Evolutionary conservation across 208 protist species (phyloP), one percentile per base, ranked within the genome.

Genomic region (Lotmaria passim): DNA sequence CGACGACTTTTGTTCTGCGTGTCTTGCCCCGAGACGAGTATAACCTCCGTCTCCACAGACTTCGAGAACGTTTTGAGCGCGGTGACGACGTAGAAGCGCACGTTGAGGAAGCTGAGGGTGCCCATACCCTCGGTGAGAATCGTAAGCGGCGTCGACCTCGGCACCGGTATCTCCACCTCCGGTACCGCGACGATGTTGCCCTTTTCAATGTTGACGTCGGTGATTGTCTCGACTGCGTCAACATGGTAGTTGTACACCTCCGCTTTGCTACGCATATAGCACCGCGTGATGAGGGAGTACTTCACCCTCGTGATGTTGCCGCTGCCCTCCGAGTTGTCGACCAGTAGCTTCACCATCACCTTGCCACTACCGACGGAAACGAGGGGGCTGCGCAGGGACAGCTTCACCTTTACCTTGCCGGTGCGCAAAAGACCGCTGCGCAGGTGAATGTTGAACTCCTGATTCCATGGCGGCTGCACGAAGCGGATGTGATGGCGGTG

Each of bases 271-370:
- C 65, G 71, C 59, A 92, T 79, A 14, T 64, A 56, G 36, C 64
- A 62, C n/a, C 73, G 74, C 17, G 64, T 85, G n/a, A 90, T 62
- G 36, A 95, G 52, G 10, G 65, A 59, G 65, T 86, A 90, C 33
- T 66, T 82, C 23, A 95, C 44, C 28, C 65, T 71, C 26, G 55
- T 77, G 43, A 95, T 88, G 56, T 33, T 58, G 15, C 76, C 46
- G 15, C 66, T 33, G 46, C 90, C 90, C 1, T 87, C 46, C 3
- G 73, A 65, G 63, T 95, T 93, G 66, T 91, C 86, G 34, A 95
- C 47, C 17, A 86, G 57, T 26, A 78, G 53, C 19, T 46, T 71
- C 57, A 71, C 60, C 36, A 48, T 33, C 1, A 78, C 76, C 47
- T 62, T 60, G 50, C 66, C 73, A 38, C 67, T 33, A 34, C 65